These are phyloP conservation scores for Penicillium macrosclerotiorum DNA, from an alignment of 495 filamentous ascomycete genomes.

Conservation along the genomic window DNA sequence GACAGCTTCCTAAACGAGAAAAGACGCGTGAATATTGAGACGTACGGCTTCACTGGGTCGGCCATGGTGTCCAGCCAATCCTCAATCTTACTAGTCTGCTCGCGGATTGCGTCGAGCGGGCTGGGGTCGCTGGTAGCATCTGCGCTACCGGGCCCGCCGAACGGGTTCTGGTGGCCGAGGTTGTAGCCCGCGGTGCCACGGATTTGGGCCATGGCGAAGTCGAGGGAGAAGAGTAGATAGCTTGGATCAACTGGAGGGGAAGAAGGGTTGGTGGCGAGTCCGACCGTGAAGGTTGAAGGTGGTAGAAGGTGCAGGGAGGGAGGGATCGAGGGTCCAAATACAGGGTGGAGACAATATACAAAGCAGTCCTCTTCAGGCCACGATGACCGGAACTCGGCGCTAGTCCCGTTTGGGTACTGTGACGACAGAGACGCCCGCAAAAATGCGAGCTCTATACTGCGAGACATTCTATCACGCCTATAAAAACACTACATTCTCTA, in stretches of 20 bases:
- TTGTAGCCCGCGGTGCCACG: slow-evolving; percentile 96
- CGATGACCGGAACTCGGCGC: slow-evolving; percentile 40
- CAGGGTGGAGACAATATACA: slow-evolving; percentile 24
- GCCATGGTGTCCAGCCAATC: slow-evolving; percentile 85
- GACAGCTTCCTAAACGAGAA: too few relatives aligned
- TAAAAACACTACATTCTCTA: slow-evolving; percentile 4
- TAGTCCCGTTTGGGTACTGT: slow-evolving; percentile 32
- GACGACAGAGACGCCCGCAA: slow-evolving; percentile 28
- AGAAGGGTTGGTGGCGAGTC: slow-evolving; percentile 2
- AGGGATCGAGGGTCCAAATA: slow-evolving; percentile 21
- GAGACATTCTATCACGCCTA: slow-evolving; percentile 2
- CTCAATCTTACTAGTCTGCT: slow-evolving; percentile 97
- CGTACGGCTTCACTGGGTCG: slow-evolving; percentile 95
- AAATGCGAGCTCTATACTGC: slow-evolving; percentile 6
- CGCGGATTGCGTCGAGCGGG: slow-evolving; percentile 85
- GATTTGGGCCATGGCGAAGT: slow-evolving; percentile 80
- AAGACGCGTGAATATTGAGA: too few relatives aligned
- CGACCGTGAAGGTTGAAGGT: slow-evolving; percentile 7
- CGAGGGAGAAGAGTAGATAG: slow-evolving; percentile 4
- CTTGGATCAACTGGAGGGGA: slow-evolving; percentile 1
- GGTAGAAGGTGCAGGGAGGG: slow-evolving; percentile 4
- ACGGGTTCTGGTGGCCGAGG: slow-evolving; percentile 74
- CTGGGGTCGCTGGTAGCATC: slow-evolving; percentile 71
- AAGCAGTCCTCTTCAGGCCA: slow-evolving; percentile 39
- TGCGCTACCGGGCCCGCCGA: slow-evolving; percentile 62